Evolutionary conservation across 306 rosid genomes (phyloP), one percentile per base, ranked within the genome.

Genomic region (Mimosa bimucronata): DNA sequence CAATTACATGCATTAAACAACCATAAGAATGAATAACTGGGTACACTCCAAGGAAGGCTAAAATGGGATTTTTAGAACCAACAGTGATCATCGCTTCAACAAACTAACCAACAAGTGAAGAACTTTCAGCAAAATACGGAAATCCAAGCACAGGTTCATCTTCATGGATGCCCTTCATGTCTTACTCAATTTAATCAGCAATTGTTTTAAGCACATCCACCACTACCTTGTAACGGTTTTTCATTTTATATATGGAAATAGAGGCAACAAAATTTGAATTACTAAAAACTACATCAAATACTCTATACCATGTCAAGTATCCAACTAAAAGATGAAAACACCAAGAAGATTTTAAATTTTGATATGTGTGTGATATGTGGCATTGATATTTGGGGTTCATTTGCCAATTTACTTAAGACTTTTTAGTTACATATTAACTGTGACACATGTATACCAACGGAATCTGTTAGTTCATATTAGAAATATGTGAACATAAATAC

Each of bases 161-260:
- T 72, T 72, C 80, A 53, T n/a, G 44, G 37, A 26, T 23, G 42
- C 74, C 26, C 68, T 71, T 26, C 75, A 80, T 67, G 81, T 42
- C 76, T 31, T 29, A 13, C 18, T 45, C 50, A 67, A 80, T 41
- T 76, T 26, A 58, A 70, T 67, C 18, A 40, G 19, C 14, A 9
- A 61, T 61, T 2, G 9, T 66, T 66, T 38, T 9, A 19, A 62
- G 53, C 42, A 30, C 34, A 30, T 31, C 40, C 67, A 61, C 38
- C 67, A 28, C n/a, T 28, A 61, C 9, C 37, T 61, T 61, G 38
- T 14, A 5, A 13, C 34, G 4, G 26, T 4, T 61, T 6, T 28
- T 61, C 4, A 28, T 61, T n/a, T 55, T 57, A 57, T 21, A 57
- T 61, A 5, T 28, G 67, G 18, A 61, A 28, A 28, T 14, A 28